phyloP scores from a whole-genome alignment of 495 filamentous ascomycete genomes.

The Aspergillus funiculosus region DNA sequence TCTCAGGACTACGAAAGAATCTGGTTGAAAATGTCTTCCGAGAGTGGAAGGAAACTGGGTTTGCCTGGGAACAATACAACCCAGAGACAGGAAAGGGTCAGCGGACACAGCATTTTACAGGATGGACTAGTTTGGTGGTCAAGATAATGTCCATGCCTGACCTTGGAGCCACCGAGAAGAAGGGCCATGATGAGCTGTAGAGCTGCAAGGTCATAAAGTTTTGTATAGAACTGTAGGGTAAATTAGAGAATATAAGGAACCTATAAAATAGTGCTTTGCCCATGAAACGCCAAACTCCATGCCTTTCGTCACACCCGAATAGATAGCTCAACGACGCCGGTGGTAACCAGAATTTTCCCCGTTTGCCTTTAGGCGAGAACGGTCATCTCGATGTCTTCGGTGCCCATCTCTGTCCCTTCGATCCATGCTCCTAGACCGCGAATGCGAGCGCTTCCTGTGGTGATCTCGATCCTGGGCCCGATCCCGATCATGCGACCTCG shows the following conservation, averaged over 20 bases:
- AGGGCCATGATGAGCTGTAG: conserved; percentile 41
- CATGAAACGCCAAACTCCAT: conserved; percentile 14
- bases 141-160: conserved; percentile 95
- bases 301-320: background rate
- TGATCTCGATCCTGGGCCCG: conserved; percentile 14
- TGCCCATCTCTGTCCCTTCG: conserved; percentile 24
- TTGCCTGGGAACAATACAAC: conserved; percentile 99
- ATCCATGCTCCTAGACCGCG: conserved; percentile 32
- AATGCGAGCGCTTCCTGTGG: conserved; percentile 22
- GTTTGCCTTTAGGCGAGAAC: conserved; percentile 22
- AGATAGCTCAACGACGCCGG: conserved; percentile 22
- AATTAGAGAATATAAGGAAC: conserved; percentile 1
- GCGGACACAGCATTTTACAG: conserved; percentile 94
- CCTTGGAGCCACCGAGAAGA: conserved; percentile 25
- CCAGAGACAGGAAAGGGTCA: conserved; percentile 88
- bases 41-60: conserved; percentile 84
- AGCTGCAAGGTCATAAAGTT: conserved; percentile 2
- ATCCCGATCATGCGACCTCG: conserved; percentile 25
- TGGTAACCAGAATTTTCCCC: conserved; percentile 25
- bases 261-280: conserved; percentile 12
- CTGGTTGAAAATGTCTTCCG: conserved; percentile 84
- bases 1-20: conserved; percentile 70
- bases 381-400: conserved; percentile 24
- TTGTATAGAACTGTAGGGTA: conserved; percentile 23
- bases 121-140: conserved; percentile 95